A percentile compares a stretch with the other conserved stretches of the same genome.
phyloP scores from a whole-genome alignment of 2,329 filamentous ascomycete genomes.

The Botrytis hyacinthi region DNA sequence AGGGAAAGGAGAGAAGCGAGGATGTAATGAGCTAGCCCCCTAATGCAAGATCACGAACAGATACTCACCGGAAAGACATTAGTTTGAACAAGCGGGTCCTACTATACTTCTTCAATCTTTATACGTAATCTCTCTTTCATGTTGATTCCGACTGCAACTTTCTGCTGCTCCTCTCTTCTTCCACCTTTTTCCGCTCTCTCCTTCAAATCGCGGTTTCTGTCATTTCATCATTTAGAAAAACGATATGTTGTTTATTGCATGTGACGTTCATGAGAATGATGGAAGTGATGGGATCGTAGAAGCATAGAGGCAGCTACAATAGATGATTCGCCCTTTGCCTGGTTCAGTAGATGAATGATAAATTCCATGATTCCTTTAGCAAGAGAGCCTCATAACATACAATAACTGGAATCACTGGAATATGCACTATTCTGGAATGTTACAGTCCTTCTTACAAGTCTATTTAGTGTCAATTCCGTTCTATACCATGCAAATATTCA shows the following conservation, averaged over 20 bases:
- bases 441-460: not conserved
- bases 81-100: not conserved
- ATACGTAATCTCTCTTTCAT: no score
- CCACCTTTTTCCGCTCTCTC: not conserved
- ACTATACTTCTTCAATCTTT: not conserved
- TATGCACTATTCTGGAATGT: not conserved
- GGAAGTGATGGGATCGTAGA: not conserved
- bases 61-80: not conserved
- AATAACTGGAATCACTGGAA: not conserved
- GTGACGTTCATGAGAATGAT: not conserved
- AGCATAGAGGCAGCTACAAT: not conserved
- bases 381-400: not conserved
- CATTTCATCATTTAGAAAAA: not conserved
- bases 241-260: not conserved
- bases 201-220: not conserved
- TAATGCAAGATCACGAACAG: not conserved
- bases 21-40: not conserved
- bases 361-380: fast-evolving
- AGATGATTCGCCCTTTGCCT: not conserved
- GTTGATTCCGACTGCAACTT: not conserved
- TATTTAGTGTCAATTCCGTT: not conserved
- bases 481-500: not conserved
- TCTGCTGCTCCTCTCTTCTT: not conserved
- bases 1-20: not conserved
- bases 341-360: no score